These are phyloP conservation scores for Aspergillus glaucus DNA, from an alignment of 2,329 filamentous ascomycete genomes.

Conservation along the genomic window DNA sequence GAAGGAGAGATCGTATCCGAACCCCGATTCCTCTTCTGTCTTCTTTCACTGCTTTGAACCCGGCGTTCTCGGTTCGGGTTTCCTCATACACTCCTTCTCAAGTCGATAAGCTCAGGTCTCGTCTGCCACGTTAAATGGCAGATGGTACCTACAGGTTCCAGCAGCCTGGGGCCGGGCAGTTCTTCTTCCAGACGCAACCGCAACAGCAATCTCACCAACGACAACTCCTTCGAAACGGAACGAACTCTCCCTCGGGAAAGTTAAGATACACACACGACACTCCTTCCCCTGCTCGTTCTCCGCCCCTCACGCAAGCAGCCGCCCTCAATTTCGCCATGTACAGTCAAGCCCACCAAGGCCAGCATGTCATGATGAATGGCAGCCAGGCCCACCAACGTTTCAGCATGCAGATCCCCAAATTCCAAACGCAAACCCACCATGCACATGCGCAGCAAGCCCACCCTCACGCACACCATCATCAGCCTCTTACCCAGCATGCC, in stretches of 20 bases:
- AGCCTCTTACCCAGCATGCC: slow-evolving; percentile 45
- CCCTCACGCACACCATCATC: slow-evolving; percentile 39
- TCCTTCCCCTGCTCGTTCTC: slow-evolving; percentile 44
- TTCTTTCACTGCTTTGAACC: slow-evolving; percentile 18
- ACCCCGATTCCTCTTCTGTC: slow-evolving; percentile 31
- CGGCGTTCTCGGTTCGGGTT: slow-evolving; percentile 16
- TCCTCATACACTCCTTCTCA: slow-evolving; percentile 20
- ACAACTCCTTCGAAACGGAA: slow-evolving; percentile 40
- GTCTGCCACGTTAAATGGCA: slow-evolving; percentile 49
- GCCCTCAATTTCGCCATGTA: slow-evolving; percentile 44
- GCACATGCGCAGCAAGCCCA: slow-evolving; percentile 39
- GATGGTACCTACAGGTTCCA: slow-evolving; percentile 51
- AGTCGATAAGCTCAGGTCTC: slow-evolving; percentile 35
- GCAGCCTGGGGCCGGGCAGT: slow-evolving; percentile 48
- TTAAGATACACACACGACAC: slow-evolving; percentile 43
- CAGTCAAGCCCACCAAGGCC: slow-evolving; percentile 41
- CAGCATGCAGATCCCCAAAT: slow-evolving; percentile 45
- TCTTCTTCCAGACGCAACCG: slow-evolving; percentile 40
- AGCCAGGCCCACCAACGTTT: slow-evolving; percentile 44
- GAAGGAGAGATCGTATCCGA: slow-evolving; percentile 41
- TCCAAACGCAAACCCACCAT: slow-evolving; percentile 42
- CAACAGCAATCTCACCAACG: slow-evolving; percentile 40
- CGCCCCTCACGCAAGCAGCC: slow-evolving; percentile 37
- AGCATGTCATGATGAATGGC: slow-evolving; percentile 48
- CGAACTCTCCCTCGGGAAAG: slow-evolving; percentile 40